phyloP scores from a whole-genome alignment of 768 basidiomycete species.

The Boletus reticulatus region DNA sequence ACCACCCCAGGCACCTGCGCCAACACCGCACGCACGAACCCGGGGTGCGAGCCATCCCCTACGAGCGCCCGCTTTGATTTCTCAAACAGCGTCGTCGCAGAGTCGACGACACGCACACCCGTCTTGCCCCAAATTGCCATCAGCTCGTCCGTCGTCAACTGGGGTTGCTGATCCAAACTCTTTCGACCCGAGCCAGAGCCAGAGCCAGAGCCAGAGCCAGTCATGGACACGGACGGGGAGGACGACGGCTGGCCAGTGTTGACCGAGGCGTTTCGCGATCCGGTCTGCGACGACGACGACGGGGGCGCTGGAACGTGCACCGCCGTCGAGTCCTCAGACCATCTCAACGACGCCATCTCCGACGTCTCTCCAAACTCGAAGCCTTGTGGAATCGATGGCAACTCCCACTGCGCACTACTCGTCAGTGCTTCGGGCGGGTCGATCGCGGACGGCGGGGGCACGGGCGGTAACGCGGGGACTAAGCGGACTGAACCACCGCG shows the following conservation, averaged over 20 bases:
- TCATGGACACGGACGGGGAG: constrained; percentile 5
- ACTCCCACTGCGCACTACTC: constrained; percentile 59
- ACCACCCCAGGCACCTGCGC: constrained; percentile 61
- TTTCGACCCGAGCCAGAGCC: not conserved
- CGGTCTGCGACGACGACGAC: constrained; percentile 3
- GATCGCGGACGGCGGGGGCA: constrained; percentile 39
- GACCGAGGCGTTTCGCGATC: constrained; percentile 6
- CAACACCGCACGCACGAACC: constrained; percentile 71
- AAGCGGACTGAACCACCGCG: constrained; percentile 21
- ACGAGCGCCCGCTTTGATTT: constrained; percentile 76
- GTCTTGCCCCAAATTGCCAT: constrained; percentile 68
- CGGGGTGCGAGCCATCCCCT: constrained; percentile 81
- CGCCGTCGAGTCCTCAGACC: constrained; percentile 56
- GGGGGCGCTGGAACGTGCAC: constrained; percentile 28
- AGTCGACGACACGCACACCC: constrained; percentile 71
- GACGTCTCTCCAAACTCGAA: constrained; percentile 47
- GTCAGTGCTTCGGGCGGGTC: constrained; percentile 34
- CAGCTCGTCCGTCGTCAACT: constrained; percentile 60
- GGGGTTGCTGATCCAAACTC: constrained; percentile 32
- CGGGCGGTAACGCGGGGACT: constrained; percentile 28
- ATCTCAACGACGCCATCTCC: constrained; percentile 52
- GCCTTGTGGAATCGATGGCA: constrained; percentile 57
- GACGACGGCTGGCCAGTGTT: constrained; percentile 5
- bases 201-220: not conserved
- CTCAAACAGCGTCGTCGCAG: constrained; percentile 64